Percentiles rank a stretch among this genome's conserved stretches.
Evolutionary conservation across 2,329 filamentous ascomycete species (phyloP).

Genomic region (Penicillium sp.): DNA sequence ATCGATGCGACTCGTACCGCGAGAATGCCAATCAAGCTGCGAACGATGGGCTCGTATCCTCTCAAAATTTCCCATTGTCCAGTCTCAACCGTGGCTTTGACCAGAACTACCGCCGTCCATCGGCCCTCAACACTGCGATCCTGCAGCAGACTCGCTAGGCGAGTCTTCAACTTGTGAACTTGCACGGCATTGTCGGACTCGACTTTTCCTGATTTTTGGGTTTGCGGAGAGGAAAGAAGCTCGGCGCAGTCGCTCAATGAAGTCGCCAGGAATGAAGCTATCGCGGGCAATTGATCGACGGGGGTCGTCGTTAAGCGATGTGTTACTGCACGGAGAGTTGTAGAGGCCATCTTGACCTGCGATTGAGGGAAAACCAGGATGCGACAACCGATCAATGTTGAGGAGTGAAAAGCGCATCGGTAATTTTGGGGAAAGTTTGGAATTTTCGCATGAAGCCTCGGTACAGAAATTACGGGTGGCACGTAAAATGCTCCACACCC

Average conservation of each 20-base stretch:
- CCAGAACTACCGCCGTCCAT: constrained; percentile 69
- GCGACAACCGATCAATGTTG: constrained; percentile 2
- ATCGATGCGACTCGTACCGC: too few relatives aligned
- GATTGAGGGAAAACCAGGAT: constrained; percentile 1
- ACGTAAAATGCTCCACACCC: constrained; percentile 13
- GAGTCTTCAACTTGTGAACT: constrained; percentile 74
- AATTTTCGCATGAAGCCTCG: constrained; percentile 28
- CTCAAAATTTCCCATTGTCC: constrained; percentile 79
- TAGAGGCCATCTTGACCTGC: constrained; percentile 24
- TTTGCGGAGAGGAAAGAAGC: constrained; percentile 57
- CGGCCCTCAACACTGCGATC: constrained; percentile 68
- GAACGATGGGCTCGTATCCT: constrained; percentile 68
- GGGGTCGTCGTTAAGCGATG: constrained; percentile 62
- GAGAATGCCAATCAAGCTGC: constrained; percentile 66
- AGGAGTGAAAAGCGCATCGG: constrained; percentile 11
- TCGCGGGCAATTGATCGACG: constrained; percentile 64
- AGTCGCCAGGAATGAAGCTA: constrained; percentile 62
- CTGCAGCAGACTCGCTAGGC: constrained; percentile 69
- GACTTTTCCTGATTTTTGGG: constrained; percentile 54
- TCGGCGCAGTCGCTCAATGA: constrained; percentile 51
- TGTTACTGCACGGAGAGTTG: constrained; percentile 40
- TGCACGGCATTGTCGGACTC: constrained; percentile 62
- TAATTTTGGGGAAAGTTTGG: constrained; percentile 24
- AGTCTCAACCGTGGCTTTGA: constrained; percentile 75
- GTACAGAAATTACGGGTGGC: constrained; percentile 20